Evolutionary conservation across 83 land plant species (phyloP), one percentile per base, ranked within the genome.

Genomic region (Picea abies): DNA sequence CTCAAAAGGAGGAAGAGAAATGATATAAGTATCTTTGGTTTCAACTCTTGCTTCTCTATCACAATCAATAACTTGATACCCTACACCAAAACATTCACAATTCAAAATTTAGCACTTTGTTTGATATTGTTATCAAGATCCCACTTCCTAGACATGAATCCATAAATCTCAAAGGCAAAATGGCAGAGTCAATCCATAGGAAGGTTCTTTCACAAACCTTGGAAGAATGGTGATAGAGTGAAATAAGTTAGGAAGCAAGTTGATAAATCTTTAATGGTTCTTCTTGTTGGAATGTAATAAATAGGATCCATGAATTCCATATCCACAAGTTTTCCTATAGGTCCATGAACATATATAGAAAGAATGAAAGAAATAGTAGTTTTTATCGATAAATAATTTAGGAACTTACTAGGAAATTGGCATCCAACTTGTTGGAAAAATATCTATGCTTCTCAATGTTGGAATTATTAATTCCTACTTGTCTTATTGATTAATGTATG

Each of bases 281-380:
- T 82, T n/a, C 90, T 84, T 80, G 86, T 82, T 20, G 94, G 94
- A 62, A 92, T 92, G 81, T 92, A 90, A 84, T 92, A 92, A 19
- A 35, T 35, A 41, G 44, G 44, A 5, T 41, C 6, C 7, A 5
- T 41, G 7, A 41, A 41, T 41, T 41, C 44, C 44, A 41, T 41
- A 5, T 5, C 44, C 44, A 41, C 44, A 41, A 41, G 7, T 5
- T 41, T 41, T 5, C 7, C 7, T 41, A 41, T 5, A 41, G 7
- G 44, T 41, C 35, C 35, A 35, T 35, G 35, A 35, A 35, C 35
- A 35, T 35, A 35, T 35, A 35, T 35, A 35, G 2, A 0, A 35
- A 41, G 5, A 41, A 41, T 41, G 44, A 41, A 41, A 41, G 44
- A 5, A 41, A 41, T 41, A 41, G 5, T 41, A 41, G 44, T 41